phyloP scores from a whole-genome alignment of 2,329 filamentous ascomycete genomes.

The Colletotrichum nymphaeae region DNA sequence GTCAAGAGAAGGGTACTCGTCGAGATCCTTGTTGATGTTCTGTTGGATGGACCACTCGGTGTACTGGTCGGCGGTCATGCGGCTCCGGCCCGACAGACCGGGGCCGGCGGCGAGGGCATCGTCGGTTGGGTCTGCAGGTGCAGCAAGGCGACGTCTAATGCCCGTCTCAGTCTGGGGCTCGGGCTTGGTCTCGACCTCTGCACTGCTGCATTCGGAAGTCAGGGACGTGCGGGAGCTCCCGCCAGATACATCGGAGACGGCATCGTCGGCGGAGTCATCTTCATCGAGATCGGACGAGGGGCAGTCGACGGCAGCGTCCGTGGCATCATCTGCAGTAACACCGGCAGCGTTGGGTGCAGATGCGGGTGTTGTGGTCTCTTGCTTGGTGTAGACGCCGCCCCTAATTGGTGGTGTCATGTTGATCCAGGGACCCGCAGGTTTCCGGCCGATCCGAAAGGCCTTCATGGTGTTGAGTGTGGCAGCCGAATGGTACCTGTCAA shows the following conservation, averaged over 20 bases:
- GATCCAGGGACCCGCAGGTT: conserved; percentile 63
- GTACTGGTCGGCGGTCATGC: conserved; percentile 43
- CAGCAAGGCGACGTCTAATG: conserved; percentile 27
- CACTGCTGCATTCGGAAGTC: conserved; percentile 34
- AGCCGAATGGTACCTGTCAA: conserved; percentile 66
- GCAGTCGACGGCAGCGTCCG: conserved; percentile 17
- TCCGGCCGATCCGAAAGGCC: conserved; percentile 69
- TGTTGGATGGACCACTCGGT: conserved; percentile 50
- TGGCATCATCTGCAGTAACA: conserved; percentile 13
- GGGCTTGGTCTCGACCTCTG: conserved; percentile 19
- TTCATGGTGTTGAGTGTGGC: conserved; percentile 67
- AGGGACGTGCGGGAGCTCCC: conserved; percentile 35
- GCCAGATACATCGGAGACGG: conserved; percentile 29
- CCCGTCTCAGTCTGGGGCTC: conserved; percentile 13
- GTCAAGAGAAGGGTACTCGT: conserved; percentile 65
- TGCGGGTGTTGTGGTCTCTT: conserved; percentile 26
- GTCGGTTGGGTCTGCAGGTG: background rate
- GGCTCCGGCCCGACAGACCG: conserved; percentile 22
- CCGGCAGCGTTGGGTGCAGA: background rate
- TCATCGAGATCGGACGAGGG: conserved; percentile 32
- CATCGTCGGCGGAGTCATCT: conserved; percentile 31
- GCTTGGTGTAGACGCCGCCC: conserved; percentile 54
- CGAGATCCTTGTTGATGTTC: conserved; percentile 48
- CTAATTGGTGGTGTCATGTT: conserved; percentile 71
- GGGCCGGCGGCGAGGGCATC: background rate